Conservation (phyloP, 2,329 filamentous ascomycete genomes). For the Xylaria sp. region DNA sequence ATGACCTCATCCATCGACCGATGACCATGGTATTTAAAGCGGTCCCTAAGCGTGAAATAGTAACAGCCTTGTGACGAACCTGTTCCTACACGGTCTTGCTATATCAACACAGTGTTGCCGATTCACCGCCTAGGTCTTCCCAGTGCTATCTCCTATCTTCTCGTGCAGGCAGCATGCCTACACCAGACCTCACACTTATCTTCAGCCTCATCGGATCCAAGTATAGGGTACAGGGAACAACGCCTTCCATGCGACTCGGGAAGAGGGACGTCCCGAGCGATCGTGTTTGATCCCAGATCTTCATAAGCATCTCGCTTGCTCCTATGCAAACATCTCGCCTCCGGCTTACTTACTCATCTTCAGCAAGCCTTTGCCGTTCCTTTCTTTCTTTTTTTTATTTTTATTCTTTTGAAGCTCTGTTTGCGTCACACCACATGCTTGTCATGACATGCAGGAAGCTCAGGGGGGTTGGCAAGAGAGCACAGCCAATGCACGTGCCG, state of each 20-base stretch:
- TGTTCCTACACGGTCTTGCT: not conserved
- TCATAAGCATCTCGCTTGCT: not conserved
- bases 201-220: not conserved
- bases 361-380: not conserved
- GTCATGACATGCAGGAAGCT: slow-evolving; percentile 13
- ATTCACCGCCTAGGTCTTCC: not conserved
- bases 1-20: not conserved
- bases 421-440: slow-evolving; percentile 21
- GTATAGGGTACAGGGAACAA: slow-evolving; percentile 8
- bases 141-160: not conserved
- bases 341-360: not conserved
- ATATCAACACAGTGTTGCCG: not conserved
- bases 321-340: not conserved
- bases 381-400: not conserved
- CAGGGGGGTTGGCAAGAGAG: slow-evolving; percentile 7
- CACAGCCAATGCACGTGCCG: slow-evolving; percentile 20
- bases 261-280: slow-evolving; percentile 2
- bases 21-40: not conserved
- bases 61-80: not conserved
- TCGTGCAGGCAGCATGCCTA: not conserved
- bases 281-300: slow-evolving; percentile 8
- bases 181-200: not conserved
- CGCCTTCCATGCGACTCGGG: not conserved
- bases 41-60: not conserved
- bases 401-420: not conserved